A percentile compares a stretch with the other conserved stretches of the same genome.
Evolutionary conservation across 306 rosid genomes (phyloP).

Genomic region (Cicer bijugum): DNA sequence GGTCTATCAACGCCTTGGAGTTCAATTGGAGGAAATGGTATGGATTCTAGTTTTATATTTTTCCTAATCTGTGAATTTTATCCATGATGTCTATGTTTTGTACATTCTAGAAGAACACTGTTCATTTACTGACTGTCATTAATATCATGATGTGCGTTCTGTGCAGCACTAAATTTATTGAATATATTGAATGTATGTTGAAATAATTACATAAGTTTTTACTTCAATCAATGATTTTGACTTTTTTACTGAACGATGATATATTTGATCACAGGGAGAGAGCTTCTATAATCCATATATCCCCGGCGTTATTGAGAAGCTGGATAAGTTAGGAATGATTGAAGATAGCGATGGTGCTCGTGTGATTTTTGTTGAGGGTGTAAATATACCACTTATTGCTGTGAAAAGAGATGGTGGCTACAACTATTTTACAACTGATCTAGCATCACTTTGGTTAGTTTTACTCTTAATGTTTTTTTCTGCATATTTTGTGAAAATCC

Average conservation of each 20-base stretch:
- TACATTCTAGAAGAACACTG: conserved; percentile 8
- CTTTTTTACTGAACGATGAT: conserved; percentile 34
- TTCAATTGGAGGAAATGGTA: conserved; percentile 84
- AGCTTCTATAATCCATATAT: conserved; percentile 91
- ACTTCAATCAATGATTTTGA: conserved; percentile 27
- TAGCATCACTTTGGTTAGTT: conserved; percentile 81
- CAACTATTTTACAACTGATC: conserved; percentile 94
- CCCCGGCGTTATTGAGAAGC: conserved; percentile 70
- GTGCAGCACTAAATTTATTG: conserved; percentile 1
- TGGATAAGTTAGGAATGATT: conserved; percentile 66
- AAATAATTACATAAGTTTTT: conserved; percentile 27
- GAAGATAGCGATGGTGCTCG: conserved; percentile 90
- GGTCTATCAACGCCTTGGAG: conserved; percentile 87
- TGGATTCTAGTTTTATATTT: conserved; percentile 34
- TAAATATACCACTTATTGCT: conserved; percentile 83
- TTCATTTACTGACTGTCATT: conserved; percentile 9
- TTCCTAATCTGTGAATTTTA: conserved; percentile 3
- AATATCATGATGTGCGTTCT: not conserved
- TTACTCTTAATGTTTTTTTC: conserved; percentile 8
- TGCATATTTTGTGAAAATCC: conserved; percentile 10
- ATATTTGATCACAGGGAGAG: conserved; percentile 77
- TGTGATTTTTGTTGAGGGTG: conserved; percentile 73
- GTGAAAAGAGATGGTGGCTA: conserved; percentile 97
- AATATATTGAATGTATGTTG: conserved; percentile 11
- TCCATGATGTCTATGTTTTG: conserved; percentile 13